Evolutionary conservation across 2,329 filamentous ascomycete species (phyloP), one percentile per base, ranked within the genome.

Genomic region (Apiospora aurea): DNA sequence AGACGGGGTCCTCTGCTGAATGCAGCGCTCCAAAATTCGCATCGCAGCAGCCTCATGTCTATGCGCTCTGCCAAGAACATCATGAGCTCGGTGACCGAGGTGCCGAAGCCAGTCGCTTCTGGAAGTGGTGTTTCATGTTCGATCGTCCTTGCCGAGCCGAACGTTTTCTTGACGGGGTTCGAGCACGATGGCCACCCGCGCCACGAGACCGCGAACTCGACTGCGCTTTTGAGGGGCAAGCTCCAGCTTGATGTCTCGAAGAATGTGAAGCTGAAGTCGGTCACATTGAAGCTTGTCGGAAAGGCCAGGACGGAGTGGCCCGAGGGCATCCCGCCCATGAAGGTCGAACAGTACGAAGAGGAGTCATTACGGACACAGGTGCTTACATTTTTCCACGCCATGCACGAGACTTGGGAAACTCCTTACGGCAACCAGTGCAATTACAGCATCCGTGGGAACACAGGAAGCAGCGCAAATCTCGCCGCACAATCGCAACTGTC

Each of bases 241-340:
- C 82, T 99, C 71, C 92, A 94, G 77, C 81, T 99, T 51, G 92
- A 92, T 73, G 89, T 98, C 16, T 92, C 93, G 66, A 98, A 98
- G 80, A 93, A 94, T 75, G 91, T 95, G 67, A 99, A 99, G 83
- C 91, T 99, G 76, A 98, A 97, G 85, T 92, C 94, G 4, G 89
- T 99, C 34, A 95, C 93, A 7, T 86, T 99, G 70, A 96, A 94
- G 77, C 93, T 99, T 76, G 89, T 92, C 53, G 96, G 96, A 43
- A 92, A 91, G 79, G 94, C 95, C 3, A 90, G 93, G 75, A 98
- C 96, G 1, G 95, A 97, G 79, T 99, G 96, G 96, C 96, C 96
- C 21, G 96, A 98, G 84, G 94, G 95, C 69, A 96, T 98, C 43
- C 96, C 96, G 3, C 95, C 95, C 0, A 88, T 92, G 72, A 97